phyloP scores from a whole-genome alignment of 345 rosid genomes.

The Aethionema arabicum region DNA sequence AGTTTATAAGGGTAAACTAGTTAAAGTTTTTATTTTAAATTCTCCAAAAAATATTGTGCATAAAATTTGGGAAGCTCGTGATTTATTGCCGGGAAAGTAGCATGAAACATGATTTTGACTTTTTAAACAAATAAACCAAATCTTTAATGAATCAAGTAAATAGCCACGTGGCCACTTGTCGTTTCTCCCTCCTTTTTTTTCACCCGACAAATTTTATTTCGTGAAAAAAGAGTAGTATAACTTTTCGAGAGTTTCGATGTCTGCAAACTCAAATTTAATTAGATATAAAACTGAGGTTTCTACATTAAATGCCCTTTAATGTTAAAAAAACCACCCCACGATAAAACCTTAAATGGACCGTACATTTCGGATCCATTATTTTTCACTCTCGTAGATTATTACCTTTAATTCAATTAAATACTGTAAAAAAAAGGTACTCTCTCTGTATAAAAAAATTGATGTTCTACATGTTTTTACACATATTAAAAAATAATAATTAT shows the following conservation, averaged over 20 bases:
- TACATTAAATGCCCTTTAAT: conserved; percentile 26
- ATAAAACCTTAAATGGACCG: conserved; percentile 27
- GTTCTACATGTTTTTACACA: no score
- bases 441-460: no score
- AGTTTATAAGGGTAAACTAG: no score
- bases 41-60: not conserved
- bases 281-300: conserved; percentile 5
- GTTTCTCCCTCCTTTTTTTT: conserved; percentile 21
- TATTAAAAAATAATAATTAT: no score
- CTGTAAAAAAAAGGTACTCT: no score
- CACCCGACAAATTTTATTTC: conserved; percentile 28
- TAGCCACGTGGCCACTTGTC: conserved; percentile 32
- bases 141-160: conserved; percentile 16
- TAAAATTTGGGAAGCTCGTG: conserved; percentile 18
- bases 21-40: no score
- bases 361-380: conserved; percentile 34
- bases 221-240: not conserved
- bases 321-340: conserved; percentile 30
- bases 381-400: not conserved
- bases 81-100: conserved; percentile 22
- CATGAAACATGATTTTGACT: conserved; percentile 2
- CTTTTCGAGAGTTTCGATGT: conserved; percentile 16
- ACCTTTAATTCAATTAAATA: no score
- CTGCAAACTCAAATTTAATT: conserved; percentile 20
- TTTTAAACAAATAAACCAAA: conserved; percentile 16